phyloP scores from a whole-genome alignment of 2,329 filamentous ascomycete genomes.

The Epichloe sibirici region DNA sequence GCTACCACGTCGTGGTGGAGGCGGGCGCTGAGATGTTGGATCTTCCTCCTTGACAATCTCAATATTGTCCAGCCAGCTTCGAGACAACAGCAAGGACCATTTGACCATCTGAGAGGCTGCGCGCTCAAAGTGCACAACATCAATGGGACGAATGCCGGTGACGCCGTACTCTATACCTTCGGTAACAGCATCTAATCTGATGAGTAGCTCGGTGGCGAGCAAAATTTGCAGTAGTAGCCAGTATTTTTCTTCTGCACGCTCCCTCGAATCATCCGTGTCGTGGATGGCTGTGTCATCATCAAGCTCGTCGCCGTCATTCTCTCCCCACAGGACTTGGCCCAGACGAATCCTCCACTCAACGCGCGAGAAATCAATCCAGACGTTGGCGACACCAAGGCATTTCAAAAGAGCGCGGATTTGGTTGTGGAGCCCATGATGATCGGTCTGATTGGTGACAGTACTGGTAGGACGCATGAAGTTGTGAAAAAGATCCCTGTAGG shows the following conservation, averaged over 20 bases:
- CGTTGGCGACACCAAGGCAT: slow-evolving; percentile 49
- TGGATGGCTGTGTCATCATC: slow-evolving; percentile 40
- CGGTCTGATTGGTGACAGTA: slow-evolving; percentile 41
- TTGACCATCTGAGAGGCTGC: slow-evolving; percentile 49
- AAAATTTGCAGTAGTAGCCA: slow-evolving; percentile 57
- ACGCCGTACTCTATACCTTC: slow-evolving; percentile 44
- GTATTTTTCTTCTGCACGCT: slow-evolving; percentile 49
- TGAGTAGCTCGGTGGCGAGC: slow-evolving; percentile 51
- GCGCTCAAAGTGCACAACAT: slow-evolving; percentile 49
- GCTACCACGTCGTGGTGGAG: slow-evolving; percentile 10
- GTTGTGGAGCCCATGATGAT: slow-evolving; percentile 52
- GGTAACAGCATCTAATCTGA: slow-evolving; percentile 51
- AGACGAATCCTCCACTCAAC: slow-evolving; percentile 65
- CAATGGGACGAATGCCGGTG: slow-evolving; percentile 38
- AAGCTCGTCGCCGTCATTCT: slow-evolving; percentile 36
- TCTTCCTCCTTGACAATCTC: slow-evolving; percentile 36
- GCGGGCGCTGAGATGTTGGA: slow-evolving; percentile 5
- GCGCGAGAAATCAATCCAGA: slow-evolving; percentile 64
- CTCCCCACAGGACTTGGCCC: slow-evolving; percentile 59
- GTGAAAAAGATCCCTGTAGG: slow-evolving; percentile 51
- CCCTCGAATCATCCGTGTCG: slow-evolving; percentile 34
- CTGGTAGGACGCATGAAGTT: slow-evolving; percentile 46
- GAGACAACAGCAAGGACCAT: slow-evolving; percentile 54
- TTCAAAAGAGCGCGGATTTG: slow-evolving; percentile 59
- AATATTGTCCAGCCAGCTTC: slow-evolving; percentile 58